phyloP scores from a whole-genome alignment of 805 yeast species.

The Cyberlindnera americana region DNA sequence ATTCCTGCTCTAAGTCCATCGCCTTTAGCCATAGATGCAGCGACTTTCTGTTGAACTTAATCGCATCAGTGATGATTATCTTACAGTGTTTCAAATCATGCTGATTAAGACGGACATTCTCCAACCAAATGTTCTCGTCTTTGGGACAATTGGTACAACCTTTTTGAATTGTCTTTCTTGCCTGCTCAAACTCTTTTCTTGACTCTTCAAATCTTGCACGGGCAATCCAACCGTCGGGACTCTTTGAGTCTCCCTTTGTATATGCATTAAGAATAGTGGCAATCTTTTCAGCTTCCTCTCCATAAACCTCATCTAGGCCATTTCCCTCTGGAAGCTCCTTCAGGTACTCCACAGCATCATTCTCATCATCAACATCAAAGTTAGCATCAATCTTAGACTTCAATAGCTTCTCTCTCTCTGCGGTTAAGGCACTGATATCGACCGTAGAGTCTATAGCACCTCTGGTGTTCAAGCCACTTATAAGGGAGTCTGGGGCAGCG shows the following conservation, averaged over 20 bases:
- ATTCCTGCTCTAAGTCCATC: constrained; percentile 57
- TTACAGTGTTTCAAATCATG: constrained; percentile 44
- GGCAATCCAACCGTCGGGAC: constrained; percentile 82
- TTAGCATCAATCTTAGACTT: constrained; percentile 48
- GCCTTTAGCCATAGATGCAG: constrained; percentile 74
- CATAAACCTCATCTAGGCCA: constrained; percentile 22
- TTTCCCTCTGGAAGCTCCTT: constrained; percentile 26
- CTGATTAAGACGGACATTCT: constrained; percentile 60
- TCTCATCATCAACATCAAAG: constrained; percentile 16
- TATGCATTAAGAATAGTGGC: constrained; percentile 62
- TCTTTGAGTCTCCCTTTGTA: constrained; percentile 67
- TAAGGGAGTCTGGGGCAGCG: constrained; percentile 75
- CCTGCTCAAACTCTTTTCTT: constrained; percentile 51
- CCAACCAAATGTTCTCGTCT: constrained; percentile 79
- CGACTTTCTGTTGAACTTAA: constrained; percentile 52
- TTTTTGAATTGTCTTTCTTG: constrained; percentile 59
- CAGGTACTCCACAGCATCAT: constrained; percentile 33
- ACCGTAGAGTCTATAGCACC: constrained; percentile 34
- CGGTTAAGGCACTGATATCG: constrained; percentile 49
- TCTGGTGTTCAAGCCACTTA: constrained; percentile 35
- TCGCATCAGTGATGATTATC: constrained; percentile 61
- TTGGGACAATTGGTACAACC: constrained; percentile 70
- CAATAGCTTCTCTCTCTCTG: constrained; percentile 61
- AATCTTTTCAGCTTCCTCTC: constrained; percentile 58
- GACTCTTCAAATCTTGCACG: constrained; percentile 75